Base-by-base conservation (phyloP, 2,329 filamentous ascomycete species). In the Botrytis elliptica region DNA sequence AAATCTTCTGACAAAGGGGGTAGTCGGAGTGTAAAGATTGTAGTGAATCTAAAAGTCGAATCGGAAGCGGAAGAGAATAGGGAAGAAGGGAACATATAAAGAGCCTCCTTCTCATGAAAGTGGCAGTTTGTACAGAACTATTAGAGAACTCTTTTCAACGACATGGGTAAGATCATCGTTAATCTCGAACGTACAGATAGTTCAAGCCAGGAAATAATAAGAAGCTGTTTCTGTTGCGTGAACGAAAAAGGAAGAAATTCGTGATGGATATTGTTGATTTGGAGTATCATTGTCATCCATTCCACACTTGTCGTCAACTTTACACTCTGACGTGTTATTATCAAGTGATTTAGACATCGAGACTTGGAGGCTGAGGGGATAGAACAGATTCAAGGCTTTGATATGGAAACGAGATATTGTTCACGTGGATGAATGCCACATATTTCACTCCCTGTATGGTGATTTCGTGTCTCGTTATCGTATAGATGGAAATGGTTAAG, bases 101-200 rank as follows among this genome's bases (percentile, higher is more conserved):
- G 12, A 3, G 49, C 25, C 49, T 7, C 25, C 49, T 55, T 0
- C 22, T n/a, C 12, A 55, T n/a, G 12, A 55, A 7, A n/a, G 4
- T 7, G 49, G 3, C 2, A 6, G 2, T n/a, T 4, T 52, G 2
- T 52, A 7, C 25, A 25, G 12, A n/a, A 52, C 0, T n/a, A 0
- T 12, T 52, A 5, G 22, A 3, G 5, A 12, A 0, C 1, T 52
- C 22, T n/a, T 4, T 25, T 12, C 10, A 1, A 12, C 22, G 10
- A 25, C 10, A n/a, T 25, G 12, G 25, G 49, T n/a, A 52, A n/a
- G 49, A 52, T 10, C 10, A 22, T 49, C 0, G 4, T n/a, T 7
- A n/a, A 3, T 9, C 4, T 52, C 0, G 25, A 55, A 52, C 4
- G 5, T 12, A n/a, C 25, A 55, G 0, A 16, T n/a, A n/a, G 2